These are phyloP conservation scores for Rhodotorula sp. DNA, from an alignment of 1,284 basidiomycete species.

Conservation along the genomic window DNA sequence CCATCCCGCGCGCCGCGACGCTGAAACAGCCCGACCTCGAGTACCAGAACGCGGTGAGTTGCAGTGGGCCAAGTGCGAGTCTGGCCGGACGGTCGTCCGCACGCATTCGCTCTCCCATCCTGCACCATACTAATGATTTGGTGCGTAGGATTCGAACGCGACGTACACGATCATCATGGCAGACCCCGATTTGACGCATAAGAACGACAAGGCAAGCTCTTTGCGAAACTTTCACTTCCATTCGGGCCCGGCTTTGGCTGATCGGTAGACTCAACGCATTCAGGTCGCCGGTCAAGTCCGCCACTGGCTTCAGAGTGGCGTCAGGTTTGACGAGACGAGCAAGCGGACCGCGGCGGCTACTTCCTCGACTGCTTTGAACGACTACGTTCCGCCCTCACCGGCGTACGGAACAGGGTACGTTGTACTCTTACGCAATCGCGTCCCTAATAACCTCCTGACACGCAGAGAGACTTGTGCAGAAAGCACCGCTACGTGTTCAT, in stretches of 20 bases:
- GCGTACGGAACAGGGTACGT: slow-evolving; percentile 7
- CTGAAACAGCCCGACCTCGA: slow-evolving; percentile 23
- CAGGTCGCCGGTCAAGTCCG: slow-evolving; percentile 17
- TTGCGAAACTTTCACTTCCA: too few relatives aligned
- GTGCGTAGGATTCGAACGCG: slow-evolving; percentile 7
- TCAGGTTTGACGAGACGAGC: slow-evolving; percentile 26
- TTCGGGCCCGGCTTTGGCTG: neutral
- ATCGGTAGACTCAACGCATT: too few relatives aligned
- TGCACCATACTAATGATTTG: neutral
- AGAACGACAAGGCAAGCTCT: slow-evolving; percentile 14
- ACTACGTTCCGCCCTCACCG: slow-evolving; percentile 17
- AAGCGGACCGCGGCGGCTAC: slow-evolving; percentile 5
- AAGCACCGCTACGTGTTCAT: slow-evolving; percentile 32
- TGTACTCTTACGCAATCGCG: neutral
- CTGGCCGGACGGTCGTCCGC: neutral
- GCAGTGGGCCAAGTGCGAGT: neutral
- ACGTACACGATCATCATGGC: slow-evolving; percentile 22
- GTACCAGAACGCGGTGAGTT: slow-evolving; percentile 20
- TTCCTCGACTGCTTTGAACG: slow-evolving; percentile 8
- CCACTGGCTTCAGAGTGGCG: slow-evolving; percentile 21
- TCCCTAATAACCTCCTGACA: neutral
- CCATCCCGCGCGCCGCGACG: neutral
- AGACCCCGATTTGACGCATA: slow-evolving; percentile 20
- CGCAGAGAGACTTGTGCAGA: neutral
- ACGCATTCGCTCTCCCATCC: neutral